phyloP scores from a whole-genome alignment of 139 green algal species.

The Picochlorum sp. region DNA sequence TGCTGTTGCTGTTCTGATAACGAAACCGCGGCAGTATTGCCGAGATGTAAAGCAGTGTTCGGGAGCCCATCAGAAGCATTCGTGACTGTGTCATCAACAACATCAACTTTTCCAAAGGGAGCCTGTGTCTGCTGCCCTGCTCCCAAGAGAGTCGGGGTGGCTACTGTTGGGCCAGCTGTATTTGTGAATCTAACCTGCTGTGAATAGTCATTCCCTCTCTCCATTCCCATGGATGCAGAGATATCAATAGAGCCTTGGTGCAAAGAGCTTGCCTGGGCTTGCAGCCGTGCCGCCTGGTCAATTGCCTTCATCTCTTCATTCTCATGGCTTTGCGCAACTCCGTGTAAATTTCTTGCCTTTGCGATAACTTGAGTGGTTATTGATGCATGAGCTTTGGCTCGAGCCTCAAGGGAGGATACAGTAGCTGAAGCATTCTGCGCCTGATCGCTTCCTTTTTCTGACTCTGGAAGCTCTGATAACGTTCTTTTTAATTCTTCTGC shows the following conservation, averaged over 20 bases:
- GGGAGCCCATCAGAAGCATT: not conserved
- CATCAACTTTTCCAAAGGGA: not conserved
- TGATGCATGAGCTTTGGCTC: constrained; percentile 21
- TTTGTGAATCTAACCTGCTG: not conserved
- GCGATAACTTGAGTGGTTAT: constrained; percentile 21
- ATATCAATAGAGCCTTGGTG: constrained; percentile 12
- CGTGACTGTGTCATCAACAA: not conserved
- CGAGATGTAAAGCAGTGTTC: not conserved
- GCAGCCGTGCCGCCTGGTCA: constrained; percentile 23
- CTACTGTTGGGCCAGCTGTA: not conserved
- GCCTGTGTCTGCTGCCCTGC: not conserved
- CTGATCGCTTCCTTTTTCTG: not conserved
- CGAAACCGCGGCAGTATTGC: not conserved
- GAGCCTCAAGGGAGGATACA: constrained; percentile 20
- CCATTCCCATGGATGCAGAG: not conserved
- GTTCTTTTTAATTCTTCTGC: constrained; percentile 37
- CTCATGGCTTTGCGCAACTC: constrained; percentile 46
- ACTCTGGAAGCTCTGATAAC: constrained; percentile 21
- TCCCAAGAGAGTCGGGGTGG: constrained; percentile 2
- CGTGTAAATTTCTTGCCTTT: constrained; percentile 27
- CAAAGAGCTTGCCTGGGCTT: constrained; percentile 37
- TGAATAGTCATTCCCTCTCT: not conserved
- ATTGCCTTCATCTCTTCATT: constrained; percentile 35
- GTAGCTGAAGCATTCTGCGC: constrained; percentile 20
- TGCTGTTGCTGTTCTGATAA: constrained; percentile 16